phyloP scores from a whole-genome alignment of 208 protist species.

The Acanthamoeba healyi region DNA sequence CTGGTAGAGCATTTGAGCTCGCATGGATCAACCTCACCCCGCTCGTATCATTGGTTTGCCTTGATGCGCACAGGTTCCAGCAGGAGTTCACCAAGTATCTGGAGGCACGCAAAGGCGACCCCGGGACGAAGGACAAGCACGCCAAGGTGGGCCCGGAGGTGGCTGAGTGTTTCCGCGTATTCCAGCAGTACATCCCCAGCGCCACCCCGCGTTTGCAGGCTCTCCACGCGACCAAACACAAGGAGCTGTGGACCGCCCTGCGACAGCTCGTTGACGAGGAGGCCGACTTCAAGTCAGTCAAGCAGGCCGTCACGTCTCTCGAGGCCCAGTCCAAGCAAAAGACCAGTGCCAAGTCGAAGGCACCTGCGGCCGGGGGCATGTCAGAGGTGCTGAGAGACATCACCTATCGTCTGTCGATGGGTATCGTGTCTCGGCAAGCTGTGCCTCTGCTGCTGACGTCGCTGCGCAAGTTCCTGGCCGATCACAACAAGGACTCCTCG shows the following conservation, averaged over 20 bases:
- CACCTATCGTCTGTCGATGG: conserved; percentile 42
- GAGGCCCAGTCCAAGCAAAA: conserved; percentile 22
- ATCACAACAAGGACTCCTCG: not conserved
- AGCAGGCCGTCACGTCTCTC: not conserved
- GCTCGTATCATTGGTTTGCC: not conserved
- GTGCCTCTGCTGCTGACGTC: conserved; percentile 21
- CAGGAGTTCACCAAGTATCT: conserved; percentile 45
- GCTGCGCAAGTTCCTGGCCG: not conserved
- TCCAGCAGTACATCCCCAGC: conserved; percentile 37
- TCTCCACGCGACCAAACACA: conserved; percentile 38
- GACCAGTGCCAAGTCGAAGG: not conserved
- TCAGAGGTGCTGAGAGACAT: not conserved
- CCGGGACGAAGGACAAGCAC: not conserved
- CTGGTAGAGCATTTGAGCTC: too few relatives aligned
- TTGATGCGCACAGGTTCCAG: not conserved
- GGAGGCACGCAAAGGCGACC: conserved; percentile 8
- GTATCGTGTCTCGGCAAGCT: conserved; percentile 16
- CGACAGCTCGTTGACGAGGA: conserved; percentile 28
- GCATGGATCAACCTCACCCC: too few relatives aligned
- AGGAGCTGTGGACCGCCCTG: conserved; percentile 46
- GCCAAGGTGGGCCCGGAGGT: not conserved
- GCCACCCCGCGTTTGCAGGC: conserved; percentile 5
- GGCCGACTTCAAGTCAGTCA: conserved; percentile 19
- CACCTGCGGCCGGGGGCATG: not conserved
- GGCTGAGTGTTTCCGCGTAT: conserved; percentile 38